Percentiles rank a stretch among this genome's conserved stretches.
These are phyloP conservation scores for Oenanthe sinensis DNA, from an alignment of 129 eudicot species.

Conservation along the genomic window DNA sequence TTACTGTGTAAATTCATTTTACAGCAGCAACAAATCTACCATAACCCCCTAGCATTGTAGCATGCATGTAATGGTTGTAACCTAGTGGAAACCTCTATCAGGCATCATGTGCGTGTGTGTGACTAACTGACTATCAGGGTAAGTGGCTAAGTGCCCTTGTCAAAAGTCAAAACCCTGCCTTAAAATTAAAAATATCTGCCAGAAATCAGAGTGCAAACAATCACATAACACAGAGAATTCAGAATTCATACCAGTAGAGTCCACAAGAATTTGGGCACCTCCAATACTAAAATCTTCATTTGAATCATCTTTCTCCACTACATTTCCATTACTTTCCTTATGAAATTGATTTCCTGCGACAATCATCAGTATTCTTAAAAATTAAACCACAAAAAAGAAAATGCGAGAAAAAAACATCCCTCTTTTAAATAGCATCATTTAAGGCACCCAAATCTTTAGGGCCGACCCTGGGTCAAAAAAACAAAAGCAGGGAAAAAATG, in stretches of 20 bases:
- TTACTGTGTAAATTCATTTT: neutral
- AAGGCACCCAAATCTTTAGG: too few relatives aligned
- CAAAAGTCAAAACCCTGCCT: neutral
- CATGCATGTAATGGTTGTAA: neutral
- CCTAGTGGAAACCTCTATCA: neutral
- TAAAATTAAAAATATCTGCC: neutral
- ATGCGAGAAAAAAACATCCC: neutral
- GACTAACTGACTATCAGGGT: neutral
- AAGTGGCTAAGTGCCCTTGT: neutral
- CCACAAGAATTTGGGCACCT: neutral
- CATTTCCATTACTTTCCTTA: neutral
- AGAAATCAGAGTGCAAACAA: neutral
- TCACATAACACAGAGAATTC: neutral
- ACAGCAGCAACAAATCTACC: neutral
- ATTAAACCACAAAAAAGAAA: neutral
- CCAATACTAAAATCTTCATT: neutral
- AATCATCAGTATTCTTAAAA: neutral
- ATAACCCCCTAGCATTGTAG: neutral
- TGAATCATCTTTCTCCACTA: neutral
- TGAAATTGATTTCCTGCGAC: neutral
- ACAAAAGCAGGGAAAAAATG: neutral
- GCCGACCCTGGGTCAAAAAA: too few relatives aligned
- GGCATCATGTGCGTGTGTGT: neutral
- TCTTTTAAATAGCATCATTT: neutral
- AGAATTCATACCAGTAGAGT: neutral